phyloP scores from a whole-genome alignment of 2,329 filamentous ascomycete species.

The Botrytis fabae region DNA sequence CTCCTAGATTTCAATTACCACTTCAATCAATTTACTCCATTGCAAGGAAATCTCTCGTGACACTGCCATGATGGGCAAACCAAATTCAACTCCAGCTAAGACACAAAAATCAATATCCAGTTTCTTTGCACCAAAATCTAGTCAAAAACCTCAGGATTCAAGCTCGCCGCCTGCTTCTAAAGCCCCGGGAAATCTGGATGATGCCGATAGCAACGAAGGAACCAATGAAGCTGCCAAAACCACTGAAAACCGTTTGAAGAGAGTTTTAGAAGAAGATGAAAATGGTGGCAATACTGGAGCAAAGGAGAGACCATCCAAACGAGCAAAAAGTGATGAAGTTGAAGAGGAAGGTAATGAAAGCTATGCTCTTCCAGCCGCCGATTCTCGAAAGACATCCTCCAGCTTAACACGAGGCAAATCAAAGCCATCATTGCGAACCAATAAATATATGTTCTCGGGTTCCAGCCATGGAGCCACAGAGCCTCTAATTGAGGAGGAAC shows the following conservation, averaged over 20 bases:
- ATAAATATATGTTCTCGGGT: slow-evolving; percentile 53
- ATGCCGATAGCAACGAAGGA: slow-evolving; percentile 38
- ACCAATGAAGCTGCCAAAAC: slow-evolving; percentile 21
- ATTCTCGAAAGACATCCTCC: slow-evolving; percentile 39
- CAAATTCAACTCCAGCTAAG: slow-evolving; percentile 31
- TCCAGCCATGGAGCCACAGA: slow-evolving; percentile 40
- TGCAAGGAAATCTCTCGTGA: not conserved
- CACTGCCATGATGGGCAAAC: slow-evolving; percentile 32
- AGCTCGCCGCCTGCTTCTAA: slow-evolving; percentile 38
- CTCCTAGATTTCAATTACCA: not conserved
- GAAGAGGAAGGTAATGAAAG: slow-evolving; percentile 44
- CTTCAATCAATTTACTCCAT: not conserved
- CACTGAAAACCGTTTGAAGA: slow-evolving; percentile 45
- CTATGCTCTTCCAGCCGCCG: slow-evolving; percentile 45
- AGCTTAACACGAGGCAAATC: slow-evolving; percentile 29
- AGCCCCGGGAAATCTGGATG: slow-evolving; percentile 30
- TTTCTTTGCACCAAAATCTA: slow-evolving; percentile 70
- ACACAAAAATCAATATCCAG: slow-evolving; percentile 83
- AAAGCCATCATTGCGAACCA: slow-evolving; percentile 47
- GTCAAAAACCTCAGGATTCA: slow-evolving; percentile 27
- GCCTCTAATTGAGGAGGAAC: slow-evolving; percentile 40
- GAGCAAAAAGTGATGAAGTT: slow-evolving; percentile 43
- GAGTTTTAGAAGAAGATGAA: slow-evolving; percentile 51
- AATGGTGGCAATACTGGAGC: slow-evolving; percentile 47
- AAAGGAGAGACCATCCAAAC: slow-evolving; percentile 47